Base-by-base conservation (phyloP, 2,329 filamentous ascomycete genomes). In the Exophiala sp. region DNA sequence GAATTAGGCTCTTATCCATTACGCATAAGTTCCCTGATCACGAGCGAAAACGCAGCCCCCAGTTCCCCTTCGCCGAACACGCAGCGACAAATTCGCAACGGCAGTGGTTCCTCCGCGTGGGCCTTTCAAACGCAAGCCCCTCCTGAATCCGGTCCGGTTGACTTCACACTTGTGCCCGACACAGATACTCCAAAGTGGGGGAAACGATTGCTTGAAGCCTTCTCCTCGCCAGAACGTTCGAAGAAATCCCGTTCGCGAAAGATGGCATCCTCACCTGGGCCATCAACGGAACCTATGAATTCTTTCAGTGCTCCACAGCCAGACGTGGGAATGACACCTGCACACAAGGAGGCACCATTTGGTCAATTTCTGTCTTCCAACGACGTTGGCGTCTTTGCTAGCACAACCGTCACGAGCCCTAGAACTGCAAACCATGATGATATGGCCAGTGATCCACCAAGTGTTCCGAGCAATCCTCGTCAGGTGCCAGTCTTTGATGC, bases 401-500 rank as follows among this genome's bases (percentile, higher is more conserved):
- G 24, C 18, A 3, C 45, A n/a, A 39, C 36, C 5, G 21, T 32
- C 21, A 46, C 14, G 3, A 21, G 35, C n/a, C 29, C 44, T 18
- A 33, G 18, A 5, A 16, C 33, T 11, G 20, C 21, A 11, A 43
- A 16, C 18, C 39, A 24, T 24, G 14, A 45, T 24, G 32, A 40
- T 9, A 21, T 39, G 10, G 10, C 10, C 24, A 24, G 18, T 21
- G 21, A 16, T 14, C 16, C 40, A 6, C 12, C n/a, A 20, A 10
- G 10, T 40, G 40, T 39, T 32, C 48, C 36, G 6, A 34, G 12
- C n/a, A 33, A n/a, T 24, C 36, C 18, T 18, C 24, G 47, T 36
- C 50, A 42, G 24, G 39, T 18, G 6, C 41, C 47, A 21, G 34
- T 43, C 3, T 53, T 60, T 21, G 57, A 60, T 36, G 11, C 14